Evolutionary conservation across 257 asterid genomes (phyloP), one percentile per base, ranked within the genome.

Genomic region (Nicotiana obtusifolia): DNA sequence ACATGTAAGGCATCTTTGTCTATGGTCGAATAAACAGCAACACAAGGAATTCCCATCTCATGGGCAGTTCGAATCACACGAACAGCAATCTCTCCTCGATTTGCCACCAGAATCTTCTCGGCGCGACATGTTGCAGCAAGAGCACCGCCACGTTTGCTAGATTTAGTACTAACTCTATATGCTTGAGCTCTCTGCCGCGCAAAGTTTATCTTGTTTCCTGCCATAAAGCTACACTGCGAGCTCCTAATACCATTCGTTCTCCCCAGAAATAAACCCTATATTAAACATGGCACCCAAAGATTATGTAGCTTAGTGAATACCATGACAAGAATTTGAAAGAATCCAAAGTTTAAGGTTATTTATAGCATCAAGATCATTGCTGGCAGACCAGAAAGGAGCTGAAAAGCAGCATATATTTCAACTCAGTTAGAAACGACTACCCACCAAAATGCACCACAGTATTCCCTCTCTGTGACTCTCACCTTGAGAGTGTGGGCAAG

Each of bases 21-120:
- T 57, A 96, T 94, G 68, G 98, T 96, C 31, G 99, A 96, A 87
- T 94, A 93, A 82, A 96, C 97, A 10, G 99, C 99, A 81, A 96
- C 98, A 80, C 99, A 96, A 59, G 98, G 98, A 88, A 96, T 96
- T 52, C 98, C 99, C 98, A 94, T 93, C 86, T 96, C 99, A 85
- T 96, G 99, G 66, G 99, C 99, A 80, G 99, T 96, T 80, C 98
- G 89, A 78, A 96, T 96, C 68, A 96, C 97, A 75, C 98, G 97
- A 30, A 96, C 99, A 83, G 97, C 99, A 85, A 96, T 96, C 84
- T 96, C 99, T 88, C 99, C 99, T 85, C 99, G 89, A 87, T 96
- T 96, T 77, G 99, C 99, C 83, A 96, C 94, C 86, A 96, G 88
- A 66, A 96, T 96, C 83, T 96, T 96, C 57, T 94, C 98, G 71